Evolutionary conservation across 352 stramenopile species (phyloP), one percentile per base, ranked within the genome.

Genomic region (Pythium graminicola): DNA sequence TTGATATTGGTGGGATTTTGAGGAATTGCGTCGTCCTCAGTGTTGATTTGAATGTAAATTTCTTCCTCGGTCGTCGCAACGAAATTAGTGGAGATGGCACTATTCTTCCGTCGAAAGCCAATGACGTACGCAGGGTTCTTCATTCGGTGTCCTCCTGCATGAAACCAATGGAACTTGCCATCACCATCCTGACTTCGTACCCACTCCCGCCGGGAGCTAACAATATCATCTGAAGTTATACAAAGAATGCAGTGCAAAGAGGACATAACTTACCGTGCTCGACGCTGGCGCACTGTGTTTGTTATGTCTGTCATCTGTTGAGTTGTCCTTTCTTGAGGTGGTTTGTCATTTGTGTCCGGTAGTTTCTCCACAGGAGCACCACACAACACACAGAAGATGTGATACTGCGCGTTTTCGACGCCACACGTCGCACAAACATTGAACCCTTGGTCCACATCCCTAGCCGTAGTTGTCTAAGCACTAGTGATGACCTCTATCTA

Each of bases 401-500:
- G 38, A 19, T 47, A 47, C 31, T 53, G 16, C 9, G 50, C 17
- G 16, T 53, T 60, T 32, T 60, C 52, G 20, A 60, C 5, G 4
- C 33, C 41, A 16, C 52, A 60, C 8, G 33, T 53, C 43, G 42
- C 23, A 19, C 42, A 60, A 2, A 53, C 33, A 9, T 53, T 47
- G 52, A 52, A 60, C 7, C 33, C 40, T 13, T 60, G 19, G 10
- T 60, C 42, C 10, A 45, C 52, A 32, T 60, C 52, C 7, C 52
- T 60, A 16, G n/a, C n/a, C 11, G 3, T 10, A 39, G 4, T 10
- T 7, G 26, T 22, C 5, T 36, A 19, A n/a, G n/a, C 26, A 5
- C 13, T 23, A 24, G 27, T 50, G 24, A 28, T 38, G 14, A 56
- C 49, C 9, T 17, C n/a, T n/a, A n/a, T n/a, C n/a, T n/a, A n/a